Base-by-base conservation (phyloP, 305 asterid genomes). In the Petunia hybrid region DNA sequence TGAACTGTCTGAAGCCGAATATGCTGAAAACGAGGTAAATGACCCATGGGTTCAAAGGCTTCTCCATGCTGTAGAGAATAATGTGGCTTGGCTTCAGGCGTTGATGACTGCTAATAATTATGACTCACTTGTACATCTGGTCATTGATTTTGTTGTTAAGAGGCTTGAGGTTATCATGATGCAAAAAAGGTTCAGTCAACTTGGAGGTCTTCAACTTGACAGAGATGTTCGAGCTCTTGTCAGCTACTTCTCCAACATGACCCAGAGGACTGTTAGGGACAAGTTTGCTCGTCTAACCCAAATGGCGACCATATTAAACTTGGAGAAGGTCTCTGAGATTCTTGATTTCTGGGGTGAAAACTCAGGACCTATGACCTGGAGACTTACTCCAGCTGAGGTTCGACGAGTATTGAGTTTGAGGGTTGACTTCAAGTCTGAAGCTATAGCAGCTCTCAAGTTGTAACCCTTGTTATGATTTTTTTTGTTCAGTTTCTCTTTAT, bases 311-410 rank as follows among this genome's bases (percentile, higher is more conserved):
- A 92, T 95, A 80, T 87, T 95, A 22, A 95, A 95, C 89, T 83
- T 95, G 85, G 99, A 93, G 86, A 95, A 93, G 81, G 99, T 95
- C 40, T 93, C 95, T 0, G 99, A 95, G 87, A 95, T 95, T 83
- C 86, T 95, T 86, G 99, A 95, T 86, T 95, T 95, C 93, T 93
- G 99, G 99, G 97, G 99, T 48, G 99, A 95, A 87, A 93, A 95
- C 84, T 88, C 98, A 4, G 98, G 98, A 83, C 97, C 98, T 75
- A 92, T 95, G 98, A 93, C 99, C 42, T 95, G 99, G 97, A 89
- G 98, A 83, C 85, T 95, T 22, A 93, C 97, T 85, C 98, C 99
- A 56, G 98, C 97, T 3, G 99, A 95, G 91, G 98, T 95, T 36
- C 90, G 98, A 83, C 88, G 97, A 83, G 94, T 92, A 38, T 83